Percentiles rank a stretch among this genome's conserved stretches.
phyloP scores from a whole-genome alignment of 164 flowering plant species.

The Aristolochia californica region DNA sequence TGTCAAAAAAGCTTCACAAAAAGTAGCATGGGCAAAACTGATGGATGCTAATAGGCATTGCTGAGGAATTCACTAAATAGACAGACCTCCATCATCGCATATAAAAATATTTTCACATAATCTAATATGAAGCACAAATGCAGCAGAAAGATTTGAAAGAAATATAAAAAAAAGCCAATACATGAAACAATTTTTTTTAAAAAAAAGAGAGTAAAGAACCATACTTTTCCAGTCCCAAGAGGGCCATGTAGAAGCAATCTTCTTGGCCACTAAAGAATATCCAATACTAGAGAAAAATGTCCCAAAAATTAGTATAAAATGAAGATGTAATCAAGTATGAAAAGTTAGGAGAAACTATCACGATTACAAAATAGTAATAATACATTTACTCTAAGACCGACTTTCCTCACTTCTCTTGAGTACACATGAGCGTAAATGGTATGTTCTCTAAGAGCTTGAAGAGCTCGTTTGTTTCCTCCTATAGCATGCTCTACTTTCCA shows the following conservation, averaged over 20 bases:
- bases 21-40: neutral
- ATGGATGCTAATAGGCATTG: neutral
- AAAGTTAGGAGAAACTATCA: neutral
- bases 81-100: neutral
- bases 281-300: neutral
- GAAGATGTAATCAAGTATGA: neutral
- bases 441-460: slow-evolving; percentile 78
- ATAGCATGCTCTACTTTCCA: slow-evolving; percentile 62
- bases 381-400: slow-evolving; percentile 56
- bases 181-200: neutral
- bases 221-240: slow-evolving; percentile 96
- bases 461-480: slow-evolving; percentile 65
- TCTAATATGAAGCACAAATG: neutral
- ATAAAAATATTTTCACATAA: neutral
- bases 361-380: neutral
- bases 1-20: no score
- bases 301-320: neutral
- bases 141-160: neutral
- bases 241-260: slow-evolving; percentile 91
- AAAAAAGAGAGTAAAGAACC: neutral
- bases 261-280: slow-evolving; percentile 58
- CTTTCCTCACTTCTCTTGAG: slow-evolving; percentile 33
- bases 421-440: slow-evolving; percentile 49
- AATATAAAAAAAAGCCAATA: neutral
- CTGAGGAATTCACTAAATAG: neutral